Evolutionary conservation across 352 stramenopile species (phyloP).

Genomic region (Globisporangium paddicum): DNA sequence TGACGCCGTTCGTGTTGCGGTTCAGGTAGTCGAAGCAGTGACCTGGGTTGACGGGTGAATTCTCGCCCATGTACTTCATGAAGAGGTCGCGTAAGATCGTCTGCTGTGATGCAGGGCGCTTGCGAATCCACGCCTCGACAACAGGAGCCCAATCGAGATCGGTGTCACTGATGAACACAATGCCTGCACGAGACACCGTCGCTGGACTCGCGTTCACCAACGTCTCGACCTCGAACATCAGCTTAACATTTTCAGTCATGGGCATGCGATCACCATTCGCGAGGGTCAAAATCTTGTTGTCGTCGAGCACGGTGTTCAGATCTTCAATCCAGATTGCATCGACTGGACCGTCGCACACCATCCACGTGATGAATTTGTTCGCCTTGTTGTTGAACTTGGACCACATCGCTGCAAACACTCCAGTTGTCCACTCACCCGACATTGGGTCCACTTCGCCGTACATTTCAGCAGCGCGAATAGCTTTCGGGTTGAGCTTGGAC

Average conservation of each 20-base stretch:
- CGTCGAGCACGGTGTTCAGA: slow-evolving; percentile 97
- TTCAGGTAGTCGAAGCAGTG: slow-evolving; percentile 96
- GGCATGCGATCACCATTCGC: slow-evolving; percentile 97
- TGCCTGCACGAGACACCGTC: slow-evolving; percentile 95
- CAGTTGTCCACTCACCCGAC: slow-evolving; percentile 97
- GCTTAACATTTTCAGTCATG: slow-evolving; percentile 98
- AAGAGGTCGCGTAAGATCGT: slow-evolving; percentile 90
- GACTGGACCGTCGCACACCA: slow-evolving; percentile 96
- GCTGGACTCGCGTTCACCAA: slow-evolving; percentile 96
- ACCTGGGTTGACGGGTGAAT: slow-evolving; percentile 91
- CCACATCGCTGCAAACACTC: slow-evolving; percentile 98
- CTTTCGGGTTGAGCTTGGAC: slow-evolving; percentile 96
- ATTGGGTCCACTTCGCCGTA: slow-evolving; percentile 97
- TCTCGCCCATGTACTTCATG: slow-evolving; percentile 96
- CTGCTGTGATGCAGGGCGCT: slow-evolving; percentile 85
- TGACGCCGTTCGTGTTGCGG: slow-evolving; percentile 91
- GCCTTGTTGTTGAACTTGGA: slow-evolving; percentile 98
- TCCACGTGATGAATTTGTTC: slow-evolving; percentile 99
- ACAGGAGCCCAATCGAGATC: slow-evolving; percentile 97
- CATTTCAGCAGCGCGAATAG: slow-evolving; percentile 97
- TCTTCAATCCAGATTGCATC: slow-evolving; percentile 99
- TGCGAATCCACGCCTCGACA: slow-evolving; percentile 95
- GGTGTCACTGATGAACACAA: slow-evolving; percentile 98
- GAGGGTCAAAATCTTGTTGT: slow-evolving; percentile 97
- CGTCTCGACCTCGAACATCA: slow-evolving; percentile 98